Evolutionary conservation across 176 grass and related monocot species (phyloP).

Genomic region (Aegilops speltoides): DNA sequence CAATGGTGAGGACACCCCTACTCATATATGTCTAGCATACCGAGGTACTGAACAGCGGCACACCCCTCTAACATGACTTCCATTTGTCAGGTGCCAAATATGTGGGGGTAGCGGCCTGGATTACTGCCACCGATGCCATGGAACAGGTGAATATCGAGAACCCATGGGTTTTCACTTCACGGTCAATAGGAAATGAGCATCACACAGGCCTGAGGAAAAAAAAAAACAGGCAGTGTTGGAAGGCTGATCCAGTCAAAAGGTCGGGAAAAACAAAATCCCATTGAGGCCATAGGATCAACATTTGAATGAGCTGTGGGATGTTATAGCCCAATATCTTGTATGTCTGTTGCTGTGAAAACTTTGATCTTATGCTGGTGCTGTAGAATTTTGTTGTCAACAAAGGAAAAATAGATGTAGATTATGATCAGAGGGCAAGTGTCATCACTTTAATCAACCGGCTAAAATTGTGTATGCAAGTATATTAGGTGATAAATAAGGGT

Average conservation of each 20-base stretch:
- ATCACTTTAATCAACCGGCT: neutral
- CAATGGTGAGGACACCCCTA: conserved; percentile 48
- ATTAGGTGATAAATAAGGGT: neutral
- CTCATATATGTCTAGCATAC: neutral
- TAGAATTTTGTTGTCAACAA: neutral
- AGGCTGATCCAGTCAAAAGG: neutral
- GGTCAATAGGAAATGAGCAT: conserved; percentile 23
- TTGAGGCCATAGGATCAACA: neutral
- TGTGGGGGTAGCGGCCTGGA: conserved; percentile 71
- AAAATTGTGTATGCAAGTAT: neutral
- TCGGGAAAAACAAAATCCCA: neutral
- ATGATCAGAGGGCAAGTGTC: neutral
- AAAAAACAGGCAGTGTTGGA: neutral
- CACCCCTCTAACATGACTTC: neutral
- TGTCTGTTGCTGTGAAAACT: neutral
- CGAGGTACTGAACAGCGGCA: neutral
- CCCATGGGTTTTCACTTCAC: conserved; percentile 78
- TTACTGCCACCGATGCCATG: conserved; percentile 65
- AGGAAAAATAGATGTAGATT: neutral
- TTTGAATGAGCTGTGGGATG: neutral
- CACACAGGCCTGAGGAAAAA: no score
- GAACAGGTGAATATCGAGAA: conserved; percentile 75
- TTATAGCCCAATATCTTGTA: neutral
- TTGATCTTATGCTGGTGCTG: neutral
- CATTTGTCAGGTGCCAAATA: conserved; percentile 54